phyloP scores from a whole-genome alignment of 768 basidiomycete species.

The Pleurotus giganteus region DNA sequence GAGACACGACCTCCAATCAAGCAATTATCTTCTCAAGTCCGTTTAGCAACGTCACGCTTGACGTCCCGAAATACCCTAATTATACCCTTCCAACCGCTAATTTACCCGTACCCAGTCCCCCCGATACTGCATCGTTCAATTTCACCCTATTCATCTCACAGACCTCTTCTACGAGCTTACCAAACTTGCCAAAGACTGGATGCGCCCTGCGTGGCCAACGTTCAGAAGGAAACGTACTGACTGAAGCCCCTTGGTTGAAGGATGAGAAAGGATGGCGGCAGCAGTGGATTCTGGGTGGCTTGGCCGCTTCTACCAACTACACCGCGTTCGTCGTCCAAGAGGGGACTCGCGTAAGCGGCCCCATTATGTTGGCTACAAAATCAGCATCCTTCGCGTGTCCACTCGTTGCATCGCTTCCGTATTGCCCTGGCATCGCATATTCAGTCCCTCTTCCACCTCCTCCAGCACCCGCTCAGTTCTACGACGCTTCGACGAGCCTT shows the following conservation, averaged over 20 bases:
- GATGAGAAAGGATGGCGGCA: conserved; percentile 59
- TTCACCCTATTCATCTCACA: conserved; percentile 56
- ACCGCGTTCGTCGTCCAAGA: conserved; percentile 67
- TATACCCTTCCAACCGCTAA: conserved; percentile 69
- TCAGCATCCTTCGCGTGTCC: conserved; percentile 74
- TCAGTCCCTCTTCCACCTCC: conserved; percentile 64
- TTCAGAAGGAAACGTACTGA: conserved; percentile 36
- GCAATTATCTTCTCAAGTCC: conserved; percentile 70
- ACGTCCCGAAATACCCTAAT: conserved; percentile 55
- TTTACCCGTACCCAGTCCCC: conserved; percentile 37
- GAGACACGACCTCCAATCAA: conserved; percentile 73
- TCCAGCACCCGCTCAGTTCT: conserved; percentile 35
- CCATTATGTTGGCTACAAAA: conserved; percentile 75
- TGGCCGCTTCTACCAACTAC: conserved; percentile 72
- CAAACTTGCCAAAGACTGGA: conserved; percentile 50
- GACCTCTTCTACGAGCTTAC: conserved; percentile 38
- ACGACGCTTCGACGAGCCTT: conserved; percentile 56
- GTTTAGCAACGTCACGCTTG: conserved; percentile 30
- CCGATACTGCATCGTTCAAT: conserved; percentile 40
- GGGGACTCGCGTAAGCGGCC: conserved; percentile 56
- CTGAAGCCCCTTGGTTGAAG: conserved; percentile 54
- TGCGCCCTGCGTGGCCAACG: conserved; percentile 51
- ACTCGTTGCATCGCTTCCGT: conserved; percentile 68
- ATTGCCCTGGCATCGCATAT: conserved; percentile 70
- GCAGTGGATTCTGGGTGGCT: conserved; percentile 63